A percentile compares a stretch with the other conserved stretches of the same genome.
These are phyloP conservation scores for Colletotrichum sp. DNA, from an alignment of 2,329 filamentous ascomycete genomes.

Conservation along the genomic window DNA sequence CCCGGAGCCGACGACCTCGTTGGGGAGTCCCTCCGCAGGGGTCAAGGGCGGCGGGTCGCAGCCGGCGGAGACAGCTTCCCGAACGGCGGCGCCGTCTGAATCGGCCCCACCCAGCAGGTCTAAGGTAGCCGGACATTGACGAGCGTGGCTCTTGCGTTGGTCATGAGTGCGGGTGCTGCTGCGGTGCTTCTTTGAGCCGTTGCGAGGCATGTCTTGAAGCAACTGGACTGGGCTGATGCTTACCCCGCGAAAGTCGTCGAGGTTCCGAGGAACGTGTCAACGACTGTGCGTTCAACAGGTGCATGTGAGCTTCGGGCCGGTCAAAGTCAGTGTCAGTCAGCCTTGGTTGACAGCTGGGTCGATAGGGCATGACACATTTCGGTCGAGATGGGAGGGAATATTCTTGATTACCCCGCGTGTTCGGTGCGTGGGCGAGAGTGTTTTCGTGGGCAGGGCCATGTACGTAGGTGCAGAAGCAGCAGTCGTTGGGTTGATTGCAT, in stretches of 20 bases:
- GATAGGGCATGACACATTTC: not conserved
- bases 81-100: not conserved
- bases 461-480: not conserved
- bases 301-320: conserved; percentile 11
- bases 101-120: not conserved
- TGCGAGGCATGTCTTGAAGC: not conserved
- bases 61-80: not conserved
- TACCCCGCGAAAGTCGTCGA: not conserved
- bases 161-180: not conserved
- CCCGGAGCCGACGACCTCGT: not conserved
- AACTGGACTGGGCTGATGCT: not conserved
- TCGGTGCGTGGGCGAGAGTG: not conserved
- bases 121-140: not conserved
- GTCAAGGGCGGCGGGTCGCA: not conserved
- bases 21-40: not conserved
- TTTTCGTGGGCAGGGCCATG: not conserved
- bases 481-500: not conserved
- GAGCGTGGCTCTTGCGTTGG: not conserved
- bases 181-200: not conserved
- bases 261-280: not conserved
- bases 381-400: not conserved
- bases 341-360: not conserved
- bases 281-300: not conserved
- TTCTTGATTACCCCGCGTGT: conserved; percentile 5
- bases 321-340: not conserved